Base-by-base conservation (phyloP, 2,329 filamentous ascomycete species). In the Fusarium denticulatum region DNA sequence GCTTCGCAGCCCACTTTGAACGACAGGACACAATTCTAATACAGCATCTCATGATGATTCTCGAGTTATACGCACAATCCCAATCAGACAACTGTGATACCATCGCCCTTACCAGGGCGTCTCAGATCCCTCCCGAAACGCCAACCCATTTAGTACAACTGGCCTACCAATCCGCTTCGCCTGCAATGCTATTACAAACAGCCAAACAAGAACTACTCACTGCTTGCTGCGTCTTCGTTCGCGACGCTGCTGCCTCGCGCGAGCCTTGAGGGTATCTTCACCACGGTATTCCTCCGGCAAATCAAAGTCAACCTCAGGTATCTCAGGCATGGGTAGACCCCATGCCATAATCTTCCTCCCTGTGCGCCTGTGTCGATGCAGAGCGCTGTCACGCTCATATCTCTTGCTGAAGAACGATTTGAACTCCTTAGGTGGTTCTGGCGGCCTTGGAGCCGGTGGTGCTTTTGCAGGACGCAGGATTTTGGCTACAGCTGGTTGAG, bases 371-470 rank as follows among this genome's bases (percentile, higher is more conserved):
- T 90, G 87, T 74, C 90, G 91, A 69, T 90, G 92, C n/a, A 97
- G 82, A 15, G 95, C 94, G 12, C 91, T 90, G 28, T 95, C 93
- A 32, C 96, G 92, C 69, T 96, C 88, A 78, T 97, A 91, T 30
- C 88, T 90, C 82, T 96, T 95, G 24, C 88, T 82, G 80, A 95
- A 98, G 84, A 98, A 98, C 0, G 94, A 97, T n/a, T 86, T 92
- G 79, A 98, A 95, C 42, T 93, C 92, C 65, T 87, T 88, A 5
- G 81, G 81, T 16, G 84, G 83, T 34, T 82, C 78, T 24, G 83
- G 82, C 40, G 84, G 79, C 39, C 80, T 79, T 15, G 80, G 73
- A 42, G 73, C 61, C 55, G 75, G 67, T 52, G 76, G 61, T 40
- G 74, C 62, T 73, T 80, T 72, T 79, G 71, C 49, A 45, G 79